phyloP scores from a whole-genome alignment of 2,329 filamentous ascomycete species.

The Aspergillus sp. region DNA sequence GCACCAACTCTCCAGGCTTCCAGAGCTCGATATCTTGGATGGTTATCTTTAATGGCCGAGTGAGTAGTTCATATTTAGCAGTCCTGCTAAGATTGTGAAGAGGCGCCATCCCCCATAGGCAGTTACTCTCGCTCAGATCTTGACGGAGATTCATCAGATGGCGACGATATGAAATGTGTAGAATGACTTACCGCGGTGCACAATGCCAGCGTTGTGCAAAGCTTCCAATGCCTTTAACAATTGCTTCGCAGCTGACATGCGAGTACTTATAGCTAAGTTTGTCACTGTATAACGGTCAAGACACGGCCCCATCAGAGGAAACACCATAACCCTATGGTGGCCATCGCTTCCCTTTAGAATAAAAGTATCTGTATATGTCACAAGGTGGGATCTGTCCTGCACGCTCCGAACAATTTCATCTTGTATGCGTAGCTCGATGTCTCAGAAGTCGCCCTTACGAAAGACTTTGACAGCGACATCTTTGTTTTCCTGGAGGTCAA shows the following conservation, averaged over 20 bases:
- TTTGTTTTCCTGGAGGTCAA: conserved; percentile 21
- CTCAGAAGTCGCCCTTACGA: conserved; percentile 20
- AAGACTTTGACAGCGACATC: conserved; percentile 28
- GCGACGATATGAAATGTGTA: no score
- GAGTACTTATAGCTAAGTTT: conserved; percentile 21
- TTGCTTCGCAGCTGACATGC: conserved; percentile 32
- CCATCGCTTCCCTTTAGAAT: conserved; percentile 15
- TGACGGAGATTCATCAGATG: conserved; percentile 19
- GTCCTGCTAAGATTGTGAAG: conserved; percentile 24
- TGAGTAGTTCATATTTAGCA: conserved; percentile 30
- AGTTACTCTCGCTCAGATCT: conserved; percentile 31
- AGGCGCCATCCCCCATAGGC: conserved; percentile 31
- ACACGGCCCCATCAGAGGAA: conserved; percentile 25
- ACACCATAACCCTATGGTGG: conserved; percentile 25
- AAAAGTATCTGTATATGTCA: conserved; percentile 26
- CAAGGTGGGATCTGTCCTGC: conserved; percentile 21
- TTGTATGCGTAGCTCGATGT: conserved; percentile 23
- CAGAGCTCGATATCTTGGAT: conserved; percentile 27
- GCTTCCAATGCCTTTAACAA: conserved; percentile 27
- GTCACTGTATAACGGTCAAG: conserved; percentile 13
- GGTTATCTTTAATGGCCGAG: conserved; percentile 26
- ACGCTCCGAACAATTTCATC: conserved; percentile 23
- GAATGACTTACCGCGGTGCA: conserved; percentile 27
- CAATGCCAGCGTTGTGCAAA: conserved; percentile 29
- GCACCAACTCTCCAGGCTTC: conserved; percentile 30